phyloP scores from a whole-genome alignment of 31 red algal species.

The Porphyra umbilicalis region DNA sequence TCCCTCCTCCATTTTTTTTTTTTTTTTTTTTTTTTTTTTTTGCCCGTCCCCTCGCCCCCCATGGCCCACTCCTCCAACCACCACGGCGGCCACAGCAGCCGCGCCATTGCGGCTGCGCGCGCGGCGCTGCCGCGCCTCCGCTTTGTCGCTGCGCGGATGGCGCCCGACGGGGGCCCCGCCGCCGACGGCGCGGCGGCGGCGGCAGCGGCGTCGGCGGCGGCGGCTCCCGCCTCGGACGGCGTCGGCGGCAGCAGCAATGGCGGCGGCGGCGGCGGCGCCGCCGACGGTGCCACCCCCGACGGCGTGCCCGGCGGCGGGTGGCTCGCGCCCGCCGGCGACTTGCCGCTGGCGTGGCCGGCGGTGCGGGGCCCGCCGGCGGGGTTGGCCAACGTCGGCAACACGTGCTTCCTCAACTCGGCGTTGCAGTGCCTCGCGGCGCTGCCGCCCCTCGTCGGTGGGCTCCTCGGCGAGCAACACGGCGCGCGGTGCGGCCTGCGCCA shows the following conservation, averaged over 20 bases:
- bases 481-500: neutral
- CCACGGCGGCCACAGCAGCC: neutral
- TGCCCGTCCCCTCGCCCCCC: neutral
- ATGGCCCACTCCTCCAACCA: neutral
- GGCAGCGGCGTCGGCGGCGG: too few relatives aligned
- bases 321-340: neutral
- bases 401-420: conserved; percentile 85
- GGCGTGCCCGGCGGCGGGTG: neutral
- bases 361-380: conserved; percentile 11
- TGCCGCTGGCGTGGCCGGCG: neutral
- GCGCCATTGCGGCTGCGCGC: too few relatives aligned
- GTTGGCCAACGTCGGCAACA: conserved; percentile 83
- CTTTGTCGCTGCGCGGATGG: neutral
- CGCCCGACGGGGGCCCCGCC: neutral
- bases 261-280: neutral
- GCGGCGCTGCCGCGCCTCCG: neutral
- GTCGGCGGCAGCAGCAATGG: neutral
- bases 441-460: conserved; percentile 48
- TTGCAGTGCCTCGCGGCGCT: conserved; percentile 64
- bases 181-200: neutral
- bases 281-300: neutral
- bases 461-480: conserved; percentile 16
- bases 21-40: neutral
- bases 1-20: neutral
- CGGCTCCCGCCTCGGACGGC: neutral